A percentile compares a stretch with the other conserved stretches of the same genome.
Conservation (phyloP, 495 filamentous ascomycete species). For the Xylaria acuta region DNA sequence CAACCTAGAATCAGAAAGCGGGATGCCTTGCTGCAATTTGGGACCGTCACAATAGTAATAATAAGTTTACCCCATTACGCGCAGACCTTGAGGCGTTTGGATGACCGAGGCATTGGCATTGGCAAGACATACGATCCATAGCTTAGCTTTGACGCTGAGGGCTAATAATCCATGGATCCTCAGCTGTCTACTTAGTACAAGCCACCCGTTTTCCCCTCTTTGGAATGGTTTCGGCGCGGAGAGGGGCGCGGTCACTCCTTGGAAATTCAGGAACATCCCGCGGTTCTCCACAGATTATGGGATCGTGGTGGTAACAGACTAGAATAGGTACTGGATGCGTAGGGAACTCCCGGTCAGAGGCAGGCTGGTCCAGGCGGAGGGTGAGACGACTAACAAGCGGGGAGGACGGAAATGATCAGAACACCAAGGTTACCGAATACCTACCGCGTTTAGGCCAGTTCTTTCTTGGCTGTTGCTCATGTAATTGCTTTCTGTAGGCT, state of each 20-base stretch:
- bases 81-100: not conserved
- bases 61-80: not conserved
- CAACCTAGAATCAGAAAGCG: not conserved
- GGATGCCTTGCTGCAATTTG: not conserved
- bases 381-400: not conserved
- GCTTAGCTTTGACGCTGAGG: slow-evolving; percentile 6
- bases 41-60: not conserved
- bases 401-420: slow-evolving; percentile 16
- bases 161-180: slow-evolving; percentile 1
- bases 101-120: slow-evolving; percentile 6
- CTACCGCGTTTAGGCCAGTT: not conserved
- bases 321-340: slow-evolving; percentile 1
- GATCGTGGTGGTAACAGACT: not conserved
- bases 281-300: slow-evolving; percentile 15
- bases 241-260: slow-evolving; percentile 22
- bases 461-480: not conserved
- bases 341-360: slow-evolving; percentile 8
- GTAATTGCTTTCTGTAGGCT: slow-evolving; percentile 2
- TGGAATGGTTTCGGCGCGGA: slow-evolving; percentile 6
- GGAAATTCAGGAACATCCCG: slow-evolving; percentile 16
- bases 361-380: not conserved
- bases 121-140: not conserved
- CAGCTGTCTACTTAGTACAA: not conserved
- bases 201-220: not conserved
- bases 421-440: not conserved